Conservation (phyloP, 2,329 filamentous ascomycete genomes). For the Alternaria solani region DNA sequence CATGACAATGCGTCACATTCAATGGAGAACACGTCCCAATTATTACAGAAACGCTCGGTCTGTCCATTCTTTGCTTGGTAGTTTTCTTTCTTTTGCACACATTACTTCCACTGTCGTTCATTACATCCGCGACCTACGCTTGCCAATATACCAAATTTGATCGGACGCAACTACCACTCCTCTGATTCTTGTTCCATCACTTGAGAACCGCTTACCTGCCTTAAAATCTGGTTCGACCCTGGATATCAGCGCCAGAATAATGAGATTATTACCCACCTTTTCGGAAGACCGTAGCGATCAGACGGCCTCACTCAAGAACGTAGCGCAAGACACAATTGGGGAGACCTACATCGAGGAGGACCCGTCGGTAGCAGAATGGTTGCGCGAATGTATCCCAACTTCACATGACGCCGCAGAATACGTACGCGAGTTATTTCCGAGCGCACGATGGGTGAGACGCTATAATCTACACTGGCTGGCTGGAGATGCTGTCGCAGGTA, state of each 20-base stretch:
- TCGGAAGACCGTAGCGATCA: conserved; percentile 22
- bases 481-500: conserved; percentile 44
- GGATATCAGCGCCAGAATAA: conserved; percentile 5
- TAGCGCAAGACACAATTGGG: conserved; percentile 32
- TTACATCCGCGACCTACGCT: neutral
- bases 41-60: neutral
- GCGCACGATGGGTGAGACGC: conserved; percentile 35
- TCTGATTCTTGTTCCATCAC: neutral
- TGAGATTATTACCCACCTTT: conserved; percentile 26
- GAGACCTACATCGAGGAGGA: conserved; percentile 40
- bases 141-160: neutral
- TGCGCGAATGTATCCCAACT: conserved; percentile 36
- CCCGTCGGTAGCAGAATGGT: conserved; percentile 40
- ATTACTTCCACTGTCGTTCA: neutral
- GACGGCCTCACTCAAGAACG: conserved; percentile 22
- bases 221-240: neutral
- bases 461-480: conserved; percentile 45
- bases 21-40: conserved; percentile 8
- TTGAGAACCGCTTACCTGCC: neutral
- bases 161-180: neutral
- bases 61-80: neutral
- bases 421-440: conserved; percentile 38
- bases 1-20: conserved; percentile 20
- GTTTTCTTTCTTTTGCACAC: conserved; percentile 1
- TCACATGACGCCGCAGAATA: conserved; percentile 33